Evolutionary conservation across 179 eudicot species (phyloP), one percentile per base, ranked within the genome.

Genomic region (Amaranthus tricolor): DNA sequence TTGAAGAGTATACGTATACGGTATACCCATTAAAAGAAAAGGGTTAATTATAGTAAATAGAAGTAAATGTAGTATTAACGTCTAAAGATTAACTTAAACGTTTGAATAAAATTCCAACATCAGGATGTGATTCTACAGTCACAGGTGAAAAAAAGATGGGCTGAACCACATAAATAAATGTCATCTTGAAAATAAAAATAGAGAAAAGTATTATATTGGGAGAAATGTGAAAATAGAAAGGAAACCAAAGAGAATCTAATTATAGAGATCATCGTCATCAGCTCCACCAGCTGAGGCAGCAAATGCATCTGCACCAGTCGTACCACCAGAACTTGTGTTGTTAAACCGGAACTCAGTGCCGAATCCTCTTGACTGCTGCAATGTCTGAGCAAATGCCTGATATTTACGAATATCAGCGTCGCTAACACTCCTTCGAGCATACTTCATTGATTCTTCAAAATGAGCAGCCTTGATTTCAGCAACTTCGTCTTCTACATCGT

Each of bases 361-460:
- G 45, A 91, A 88, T 8, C 94, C 97, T 31, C 40, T 31, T 31
- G 40, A 31, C 40, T 31, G 40, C 40, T 31, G 40, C 40, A 31
- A 31, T 31, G 97, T 91, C 76, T 88, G 94, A 52, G 97, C 92
- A 83, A 91, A 91, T 6, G 90, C 89, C 84, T 91, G 97, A 74
- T 91, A 91, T 68, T 91, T 91, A 70, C 97, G 89, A 52, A 91
- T 91, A 77, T 91, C 97, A 17, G 92, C 94, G 80, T 91, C 94
- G 20, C 94, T 91, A 14, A 91, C 97, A 84, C 97, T 91, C 79
- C 97, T 83, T 0, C 97, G 84, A 7, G 97, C 97, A 77, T 78
- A 91, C 77, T 91, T 91, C 97, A 91, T 91, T 0, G 97, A 91
- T 57, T 91, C 97, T 72, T 89, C 97, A 75, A 91, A 91, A 57